Evolutionary conservation across 2,329 filamentous ascomycete species (phyloP).

Genomic region (Bipolaris bicolor): DNA sequence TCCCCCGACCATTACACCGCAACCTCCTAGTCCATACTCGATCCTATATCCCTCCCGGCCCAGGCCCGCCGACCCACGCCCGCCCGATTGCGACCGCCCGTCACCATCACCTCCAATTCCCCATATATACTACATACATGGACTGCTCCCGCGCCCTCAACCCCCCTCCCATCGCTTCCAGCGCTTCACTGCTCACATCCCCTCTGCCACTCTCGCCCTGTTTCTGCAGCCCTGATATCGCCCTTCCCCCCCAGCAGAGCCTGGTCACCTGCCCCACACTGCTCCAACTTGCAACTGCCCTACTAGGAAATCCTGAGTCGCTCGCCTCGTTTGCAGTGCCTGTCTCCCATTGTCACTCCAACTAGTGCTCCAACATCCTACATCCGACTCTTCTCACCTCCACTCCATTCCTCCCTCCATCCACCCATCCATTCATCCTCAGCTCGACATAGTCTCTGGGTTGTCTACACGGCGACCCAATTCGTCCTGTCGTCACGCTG

Average conservation of each 20-base stretch:
- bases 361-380: not conserved
- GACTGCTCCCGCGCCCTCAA: not conserved
- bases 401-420: not conserved
- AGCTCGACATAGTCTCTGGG: conserved; percentile 17
- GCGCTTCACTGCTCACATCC: not conserved
- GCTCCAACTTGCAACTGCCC: conserved; percentile 23
- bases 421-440: not conserved
- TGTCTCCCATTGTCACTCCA: not conserved
- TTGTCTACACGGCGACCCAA: conserved; percentile 38
- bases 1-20: conserved; percentile 40
- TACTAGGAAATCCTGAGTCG: conserved; percentile 14
- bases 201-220: conserved; percentile 3
- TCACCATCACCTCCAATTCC: conserved; percentile 21
- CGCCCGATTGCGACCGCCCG: conserved; percentile 25
- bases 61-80: conserved; percentile 26
- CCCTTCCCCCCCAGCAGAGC: conserved; percentile 16
- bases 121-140: conserved; percentile 2
- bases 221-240: conserved; percentile 17
- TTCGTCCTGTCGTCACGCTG: conserved; percentile 38
- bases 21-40: conserved; percentile 40
- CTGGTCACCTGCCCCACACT: conserved; percentile 29
- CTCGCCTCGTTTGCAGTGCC: conserved; percentile 2
- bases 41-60: conserved; percentile 15
- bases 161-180: not conserved
- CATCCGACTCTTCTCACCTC: not conserved